Evolutionary conservation across 441 rosid species (phyloP).

Genomic region (Erodium chrysanthum): DNA sequence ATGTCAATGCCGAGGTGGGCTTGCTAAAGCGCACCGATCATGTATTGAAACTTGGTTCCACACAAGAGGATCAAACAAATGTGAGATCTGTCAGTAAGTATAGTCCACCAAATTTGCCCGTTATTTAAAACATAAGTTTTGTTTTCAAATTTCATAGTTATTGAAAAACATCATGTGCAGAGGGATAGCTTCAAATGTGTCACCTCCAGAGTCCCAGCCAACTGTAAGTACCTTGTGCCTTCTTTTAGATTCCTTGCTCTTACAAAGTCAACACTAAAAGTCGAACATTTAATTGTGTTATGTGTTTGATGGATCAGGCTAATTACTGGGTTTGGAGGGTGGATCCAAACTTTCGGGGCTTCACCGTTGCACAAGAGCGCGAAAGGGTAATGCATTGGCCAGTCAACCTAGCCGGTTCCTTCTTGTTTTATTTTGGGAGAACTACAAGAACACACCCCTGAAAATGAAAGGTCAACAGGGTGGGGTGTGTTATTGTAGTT

Average conservation of each 20-base stretch:
- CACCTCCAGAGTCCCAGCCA: slow-evolving; percentile 58
- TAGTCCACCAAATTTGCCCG: slow-evolving; percentile 1
- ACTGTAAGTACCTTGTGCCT: slow-evolving; percentile 40
- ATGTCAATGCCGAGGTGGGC: slow-evolving; percentile 78
- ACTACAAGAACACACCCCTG: no score
- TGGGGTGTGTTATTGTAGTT: no score
- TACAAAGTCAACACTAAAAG: no score
- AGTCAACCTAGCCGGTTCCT: neutral
- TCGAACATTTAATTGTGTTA: slow-evolving; percentile 2
- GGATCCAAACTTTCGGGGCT: slow-evolving; percentile 46
- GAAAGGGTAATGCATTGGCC: slow-evolving; percentile 40
- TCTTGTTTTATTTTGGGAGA: no score
- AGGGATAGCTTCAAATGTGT: slow-evolving; percentile 50
- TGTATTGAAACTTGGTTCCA: slow-evolving; percentile 82
- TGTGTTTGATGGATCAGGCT: slow-evolving; percentile 33
- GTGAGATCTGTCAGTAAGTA: slow-evolving; percentile 86
- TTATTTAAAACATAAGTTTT: neutral
- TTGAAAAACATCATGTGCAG: slow-evolving; percentile 26
- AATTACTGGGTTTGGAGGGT: slow-evolving; percentile 77
- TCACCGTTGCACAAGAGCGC: slow-evolving; percentile 30
- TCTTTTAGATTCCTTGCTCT: neutral
- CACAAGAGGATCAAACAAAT: slow-evolving; percentile 69
- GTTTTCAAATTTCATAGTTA: neutral
- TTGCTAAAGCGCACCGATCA: slow-evolving; percentile 59
- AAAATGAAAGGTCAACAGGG: no score